phyloP scores from a whole-genome alignment of 441 rosid genomes.

The Mallotus repandus region DNA sequence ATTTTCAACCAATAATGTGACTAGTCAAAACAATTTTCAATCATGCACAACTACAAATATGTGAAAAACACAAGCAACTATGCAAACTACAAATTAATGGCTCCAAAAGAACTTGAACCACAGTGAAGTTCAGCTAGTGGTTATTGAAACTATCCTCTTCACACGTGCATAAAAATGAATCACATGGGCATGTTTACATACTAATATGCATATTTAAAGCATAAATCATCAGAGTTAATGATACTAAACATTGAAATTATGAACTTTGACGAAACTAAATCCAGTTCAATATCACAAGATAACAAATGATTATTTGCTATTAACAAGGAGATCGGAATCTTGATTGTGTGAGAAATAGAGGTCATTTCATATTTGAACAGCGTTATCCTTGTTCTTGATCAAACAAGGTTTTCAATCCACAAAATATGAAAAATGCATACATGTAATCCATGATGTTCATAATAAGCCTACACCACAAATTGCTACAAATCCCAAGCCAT shows the following conservation, averaged over 20 bases:
- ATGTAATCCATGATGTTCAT: neutral
- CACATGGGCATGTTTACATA: neutral
- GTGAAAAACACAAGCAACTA: neutral
- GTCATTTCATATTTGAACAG: no score
- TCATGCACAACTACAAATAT: neutral
- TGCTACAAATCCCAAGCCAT: no score
- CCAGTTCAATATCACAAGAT: no score
- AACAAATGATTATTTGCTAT: no score
- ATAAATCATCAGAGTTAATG: neutral
- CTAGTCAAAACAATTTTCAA: no score
- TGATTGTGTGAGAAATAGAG: no score
- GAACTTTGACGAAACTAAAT: neutral
- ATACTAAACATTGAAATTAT: neutral
- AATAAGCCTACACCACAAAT: no score
- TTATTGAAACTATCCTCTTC: neutral
- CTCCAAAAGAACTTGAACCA: neutral
- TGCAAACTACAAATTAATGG: neutral
- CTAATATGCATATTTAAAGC: no score
- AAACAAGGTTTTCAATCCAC: neutral
- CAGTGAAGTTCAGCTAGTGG: neutral
- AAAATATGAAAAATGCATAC: neutral
- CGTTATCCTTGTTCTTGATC: no score
- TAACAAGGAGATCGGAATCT: no score
- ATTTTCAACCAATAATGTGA: no score
- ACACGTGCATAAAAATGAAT: neutral